phyloP scores from a whole-genome alignment of 495 filamentous ascomycete genomes.

The Hypoxylon perforatum region DNA sequence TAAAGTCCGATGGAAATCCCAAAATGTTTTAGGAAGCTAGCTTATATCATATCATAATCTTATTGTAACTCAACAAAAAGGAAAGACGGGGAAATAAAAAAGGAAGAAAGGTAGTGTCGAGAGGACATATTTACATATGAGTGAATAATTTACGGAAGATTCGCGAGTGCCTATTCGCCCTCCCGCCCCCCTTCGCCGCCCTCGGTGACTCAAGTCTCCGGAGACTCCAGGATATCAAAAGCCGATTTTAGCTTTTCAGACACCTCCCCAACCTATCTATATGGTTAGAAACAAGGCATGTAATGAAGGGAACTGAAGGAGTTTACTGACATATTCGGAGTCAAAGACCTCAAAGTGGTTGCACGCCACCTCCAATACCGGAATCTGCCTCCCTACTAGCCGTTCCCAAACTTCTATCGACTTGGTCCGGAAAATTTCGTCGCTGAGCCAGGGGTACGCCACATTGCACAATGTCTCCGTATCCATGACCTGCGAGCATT shows the following conservation, averaged over 20 bases:
- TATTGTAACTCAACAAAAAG: no score
- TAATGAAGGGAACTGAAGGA: not conserved
- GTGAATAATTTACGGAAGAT: no score
- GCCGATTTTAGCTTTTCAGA: not conserved
- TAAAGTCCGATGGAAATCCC: no score
- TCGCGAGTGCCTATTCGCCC: no score
- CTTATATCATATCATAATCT: no score
- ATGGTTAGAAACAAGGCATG: not conserved
- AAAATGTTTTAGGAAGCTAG: no score
- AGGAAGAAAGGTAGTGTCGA: no score
- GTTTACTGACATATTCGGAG: conserved; percentile 26
- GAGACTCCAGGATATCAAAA: not conserved
- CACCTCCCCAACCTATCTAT: not conserved
- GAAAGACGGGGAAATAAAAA: no score
- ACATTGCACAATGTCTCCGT: conserved; percentile 23
- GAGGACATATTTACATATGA: no score
- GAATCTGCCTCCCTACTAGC: conserved; percentile 23
- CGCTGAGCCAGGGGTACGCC: conserved; percentile 30
- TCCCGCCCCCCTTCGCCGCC: not conserved
- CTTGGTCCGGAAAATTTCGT: conserved; percentile 4
- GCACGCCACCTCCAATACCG: conserved; percentile 33
- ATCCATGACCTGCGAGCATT: conserved; percentile 28
- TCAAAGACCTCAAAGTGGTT: conserved; percentile 42
- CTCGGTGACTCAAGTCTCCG: not conserved
- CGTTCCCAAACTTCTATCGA: conserved; percentile 26